Evolutionary conservation across 2,329 filamentous ascomycete genomes (phyloP), one percentile per base, ranked within the genome.

Genomic region (Fusarium haematococcum): DNA sequence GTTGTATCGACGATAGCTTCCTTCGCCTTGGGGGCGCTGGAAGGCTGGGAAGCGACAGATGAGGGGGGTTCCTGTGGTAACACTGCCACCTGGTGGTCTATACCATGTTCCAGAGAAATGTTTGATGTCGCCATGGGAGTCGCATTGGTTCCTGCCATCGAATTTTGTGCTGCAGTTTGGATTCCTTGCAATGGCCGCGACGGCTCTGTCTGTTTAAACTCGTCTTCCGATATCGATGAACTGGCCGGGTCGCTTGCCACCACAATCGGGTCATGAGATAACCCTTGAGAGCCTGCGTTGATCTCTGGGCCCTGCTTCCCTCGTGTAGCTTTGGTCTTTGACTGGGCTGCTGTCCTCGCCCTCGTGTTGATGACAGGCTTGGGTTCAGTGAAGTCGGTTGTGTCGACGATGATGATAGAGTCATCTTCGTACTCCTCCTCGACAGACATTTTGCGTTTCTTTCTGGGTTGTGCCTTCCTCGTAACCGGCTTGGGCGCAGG

Each of bases 201-300:
- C 16, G 27, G 14, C 10, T 57, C 39, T 11, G 43, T 13, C 32
- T 48, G 59, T 9, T 45, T n/a, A n/a, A 25, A 57, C 6, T 43
- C 56, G 33, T 61, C 30, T 7, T 71, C 71, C 1, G 66, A 74
- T 1, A 50, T 25, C 1, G 33, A 50, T 5, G 63, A 70, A 41
- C 70, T 75, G 8, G 60, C 58, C 10, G 33, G 60, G 35, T 71
- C 71, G 20, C 76, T 78, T 20, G 76, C 75, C 6, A 78, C 61
- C 23, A 75, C 43, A 30, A 78, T 68, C 33, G 65, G 60, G 6
- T 69, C 63, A 5, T 67, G n/a, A 4, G 52, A 50, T 4, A 37
- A 37, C 11, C 57, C 64, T 20, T 58, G 60, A 18, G 43, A 32
- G n/a, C 70, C 27, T 4, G 45, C 11, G 11, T 7, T 54, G 9